Conservation (phyloP, 169 alveolate species). For the Cryptosporidium tyzzeri region DNA sequence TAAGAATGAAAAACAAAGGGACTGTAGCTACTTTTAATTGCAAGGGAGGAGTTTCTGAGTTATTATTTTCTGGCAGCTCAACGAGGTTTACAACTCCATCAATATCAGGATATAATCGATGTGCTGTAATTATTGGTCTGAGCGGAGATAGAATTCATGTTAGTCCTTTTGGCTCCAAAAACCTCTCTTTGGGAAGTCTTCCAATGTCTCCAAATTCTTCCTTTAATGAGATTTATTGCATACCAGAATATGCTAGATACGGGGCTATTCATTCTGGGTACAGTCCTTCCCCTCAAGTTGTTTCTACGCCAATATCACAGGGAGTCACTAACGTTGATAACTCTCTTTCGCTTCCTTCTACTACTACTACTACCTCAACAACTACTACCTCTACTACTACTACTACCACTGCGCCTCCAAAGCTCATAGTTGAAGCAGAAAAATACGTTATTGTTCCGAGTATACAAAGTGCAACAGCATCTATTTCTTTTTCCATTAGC, state of each 20-base stretch:
- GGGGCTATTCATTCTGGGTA: slow-evolving; percentile 23
- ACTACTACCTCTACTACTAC: slow-evolving; percentile 68
- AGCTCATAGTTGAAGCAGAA: neutral
- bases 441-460: slow-evolving; percentile 68
- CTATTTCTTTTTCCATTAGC: slow-evolving; percentile 38
- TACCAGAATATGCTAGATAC: neutral
- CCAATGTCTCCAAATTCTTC: slow-evolving; percentile 7
- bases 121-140: slow-evolving; percentile 42
- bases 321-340: slow-evolving; percentile 41
- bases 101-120: slow-evolving; percentile 29
- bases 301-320: slow-evolving; percentile 46
- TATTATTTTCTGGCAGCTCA: neutral
- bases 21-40: slow-evolving; percentile 16
- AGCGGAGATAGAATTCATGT: slow-evolving; percentile 30
- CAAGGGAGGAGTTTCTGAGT: slow-evolving; percentile 32
- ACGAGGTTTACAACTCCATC: slow-evolving; percentile 32
- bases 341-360: slow-evolving; percentile 64
- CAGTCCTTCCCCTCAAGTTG: slow-evolving; percentile 45
- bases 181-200: slow-evolving; percentile 40
- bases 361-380: slow-evolving; percentile 56
- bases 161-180: slow-evolving; percentile 47
- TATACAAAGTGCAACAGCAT: slow-evolving; percentile 58
- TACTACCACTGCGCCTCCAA: slow-evolving; percentile 54
- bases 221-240: slow-evolving; percentile 26
- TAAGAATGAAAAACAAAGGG: neutral